Conservation (phyloP, 2,329 filamentous ascomycete genomes). For the Pseudocercospora macadamiae region DNA sequence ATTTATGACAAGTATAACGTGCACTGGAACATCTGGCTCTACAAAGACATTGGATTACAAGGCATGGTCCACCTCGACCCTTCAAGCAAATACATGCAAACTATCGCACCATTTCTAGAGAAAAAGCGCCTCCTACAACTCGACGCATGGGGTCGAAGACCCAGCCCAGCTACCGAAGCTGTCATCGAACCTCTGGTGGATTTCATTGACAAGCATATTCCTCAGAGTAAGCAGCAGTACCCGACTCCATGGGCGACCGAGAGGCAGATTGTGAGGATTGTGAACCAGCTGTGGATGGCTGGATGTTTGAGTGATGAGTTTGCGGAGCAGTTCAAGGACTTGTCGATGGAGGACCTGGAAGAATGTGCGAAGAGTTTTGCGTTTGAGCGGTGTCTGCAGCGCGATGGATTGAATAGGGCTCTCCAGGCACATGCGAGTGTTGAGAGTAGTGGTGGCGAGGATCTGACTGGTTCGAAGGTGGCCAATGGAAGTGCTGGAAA, state of each 20-base stretch:
- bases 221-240: slow-evolving; percentile 34
- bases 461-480: not conserved
- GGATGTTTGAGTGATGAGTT: slow-evolving; percentile 59
- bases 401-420: slow-evolving; percentile 57
- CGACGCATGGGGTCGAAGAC: slow-evolving; percentile 58
- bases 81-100: slow-evolving; percentile 47
- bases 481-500: slow-evolving; percentile 2
- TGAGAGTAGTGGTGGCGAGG: not conserved
- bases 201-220: slow-evolving; percentile 35
- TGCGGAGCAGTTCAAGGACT: slow-evolving; percentile 58
- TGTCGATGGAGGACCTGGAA: slow-evolving; percentile 57
- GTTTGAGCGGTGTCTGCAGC: slow-evolving; percentile 57
- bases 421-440: slow-evolving; percentile 53
- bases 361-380: slow-evolving; percentile 57
- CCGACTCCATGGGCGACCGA: slow-evolving; percentile 38
- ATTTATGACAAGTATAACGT: slow-evolving; percentile 58
- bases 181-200: slow-evolving; percentile 44
- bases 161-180: slow-evolving; percentile 45
- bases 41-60: slow-evolving; percentile 42
- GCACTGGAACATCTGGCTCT: slow-evolving; percentile 58
- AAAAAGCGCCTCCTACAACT: slow-evolving; percentile 60
- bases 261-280: slow-evolving; percentile 41
- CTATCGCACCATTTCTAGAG: slow-evolving; percentile 56
- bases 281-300: slow-evolving; percentile 55
- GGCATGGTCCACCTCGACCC: slow-evolving; percentile 35